Evolutionary conservation across 2,329 filamentous ascomycete genomes (phyloP).

Genomic region (Colletotrichum paranaense): DNA sequence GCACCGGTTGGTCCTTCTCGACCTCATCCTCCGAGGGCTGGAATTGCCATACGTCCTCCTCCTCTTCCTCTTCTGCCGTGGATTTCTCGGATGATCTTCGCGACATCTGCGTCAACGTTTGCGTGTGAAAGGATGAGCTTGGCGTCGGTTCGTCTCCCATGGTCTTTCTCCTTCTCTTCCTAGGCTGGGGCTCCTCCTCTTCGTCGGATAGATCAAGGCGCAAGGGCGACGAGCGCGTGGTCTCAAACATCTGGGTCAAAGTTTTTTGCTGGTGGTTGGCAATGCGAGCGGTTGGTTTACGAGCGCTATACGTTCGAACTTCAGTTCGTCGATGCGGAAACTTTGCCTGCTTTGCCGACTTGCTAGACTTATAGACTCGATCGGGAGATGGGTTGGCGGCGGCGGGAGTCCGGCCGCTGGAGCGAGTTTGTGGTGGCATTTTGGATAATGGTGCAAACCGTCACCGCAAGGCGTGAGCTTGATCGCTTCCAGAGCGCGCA

Average conservation of each 20-base stretch:
- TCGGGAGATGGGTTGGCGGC: conserved; percentile 41
- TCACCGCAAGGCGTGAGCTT: neutral
- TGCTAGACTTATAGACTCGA: conserved; percentile 52
- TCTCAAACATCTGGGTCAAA: conserved; percentile 55
- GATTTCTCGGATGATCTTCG: conserved; percentile 55
- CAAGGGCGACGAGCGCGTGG: conserved; percentile 39
- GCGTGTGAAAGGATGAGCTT: conserved; percentile 51
- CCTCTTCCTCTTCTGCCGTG: conserved; percentile 20
- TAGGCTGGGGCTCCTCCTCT: conserved; percentile 34
- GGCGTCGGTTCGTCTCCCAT: conserved; percentile 42
- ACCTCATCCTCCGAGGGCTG: conserved; percentile 54
- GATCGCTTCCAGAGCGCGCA: neutral
- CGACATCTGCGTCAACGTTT: conserved; percentile 55
- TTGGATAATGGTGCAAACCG: neutral
- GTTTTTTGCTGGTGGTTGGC: conserved; percentile 49
- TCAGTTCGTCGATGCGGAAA: conserved; percentile 50
- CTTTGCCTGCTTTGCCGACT: conserved; percentile 50
- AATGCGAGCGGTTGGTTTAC: conserved; percentile 29
- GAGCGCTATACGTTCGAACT: conserved; percentile 48
- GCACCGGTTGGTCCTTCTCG: conserved; percentile 39
- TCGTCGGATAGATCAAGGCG: conserved; percentile 42
- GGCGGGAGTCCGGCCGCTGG: conserved; percentile 45
- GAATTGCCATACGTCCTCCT: conserved; percentile 39
- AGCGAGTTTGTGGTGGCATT: conserved; percentile 53
- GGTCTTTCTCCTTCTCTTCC: conserved; percentile 41